Conservation (phyloP, 768 basidiomycete genomes). For the Tulasnella sp. region DNA sequence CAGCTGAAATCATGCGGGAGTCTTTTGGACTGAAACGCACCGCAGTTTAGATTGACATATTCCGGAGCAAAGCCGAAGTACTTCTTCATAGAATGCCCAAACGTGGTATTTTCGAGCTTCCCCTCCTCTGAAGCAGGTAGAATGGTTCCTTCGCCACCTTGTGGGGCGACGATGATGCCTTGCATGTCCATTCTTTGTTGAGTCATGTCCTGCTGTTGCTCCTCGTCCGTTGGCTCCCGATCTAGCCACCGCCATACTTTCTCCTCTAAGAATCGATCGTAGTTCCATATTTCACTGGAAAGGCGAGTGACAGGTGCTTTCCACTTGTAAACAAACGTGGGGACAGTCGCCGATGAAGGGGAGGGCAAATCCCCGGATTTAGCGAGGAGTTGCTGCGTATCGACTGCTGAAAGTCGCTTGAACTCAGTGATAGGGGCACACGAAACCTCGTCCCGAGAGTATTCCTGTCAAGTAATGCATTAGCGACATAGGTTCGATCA, state of each 20-base stretch:
- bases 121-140: constrained; percentile 1
- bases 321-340: constrained; percentile 80
- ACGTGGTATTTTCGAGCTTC: constrained; percentile 36
- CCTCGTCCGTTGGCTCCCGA: constrained; percentile 42
- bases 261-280: constrained; percentile 74
- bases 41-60: constrained; percentile 48
- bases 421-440: constrained; percentile 61
- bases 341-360: constrained; percentile 44
- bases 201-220: constrained; percentile 53
- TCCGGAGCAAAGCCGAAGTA: constrained; percentile 44
- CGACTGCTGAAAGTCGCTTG: constrained; percentile 41
- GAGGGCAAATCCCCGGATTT: constrained; percentile 50
- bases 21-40: constrained; percentile 35
- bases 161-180: constrained; percentile 38
- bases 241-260: constrained; percentile 76
- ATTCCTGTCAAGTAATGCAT: constrained; percentile 59
- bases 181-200: constrained; percentile 54
- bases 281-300: constrained; percentile 72
- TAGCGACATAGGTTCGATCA: too few relatives aligned
- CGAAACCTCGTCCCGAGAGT: constrained; percentile 57
- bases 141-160: constrained; percentile 24
- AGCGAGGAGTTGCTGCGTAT: constrained; percentile 48
- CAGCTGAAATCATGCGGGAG: background rate
- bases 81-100: constrained; percentile 44
- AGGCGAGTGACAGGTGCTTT: constrained; percentile 50